Base-by-base conservation (phyloP, 495 filamentous ascomycete genomes). In the Articulospora tetracladia region DNA sequence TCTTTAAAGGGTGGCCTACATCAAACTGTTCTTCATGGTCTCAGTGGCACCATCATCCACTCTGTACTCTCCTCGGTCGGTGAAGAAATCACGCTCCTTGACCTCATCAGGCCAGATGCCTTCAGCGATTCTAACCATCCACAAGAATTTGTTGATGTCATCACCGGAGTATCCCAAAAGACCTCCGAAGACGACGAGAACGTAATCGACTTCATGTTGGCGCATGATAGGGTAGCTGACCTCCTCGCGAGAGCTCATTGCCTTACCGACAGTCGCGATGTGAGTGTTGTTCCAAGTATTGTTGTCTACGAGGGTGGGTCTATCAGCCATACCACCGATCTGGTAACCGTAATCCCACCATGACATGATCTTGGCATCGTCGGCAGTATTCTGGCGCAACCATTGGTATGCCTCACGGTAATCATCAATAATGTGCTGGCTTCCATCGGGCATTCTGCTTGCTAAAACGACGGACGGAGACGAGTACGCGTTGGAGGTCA, bases 261-360 rank as follows among this genome's bases (percentile, higher is more conserved):
- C 95, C 77, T 99, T 99, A 65, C 95, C 95, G 52, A 99, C 95
- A 15, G 95, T 99, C 39, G 95, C 95, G 73, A 99, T 99, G 72
- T 99, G 95, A 13, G 95, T 99, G 77, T 99, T 99, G 77, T 99
- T 99, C 95, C 95, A 99, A 17, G 95, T 99, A 75, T 99, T 99
- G 78, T 99, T 99, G 77, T 99, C 95, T 20, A 99, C 95, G 41
- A 99, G 80, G 0, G 95, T 99, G 36, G 95, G 92, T 24, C 95
- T 86, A 73, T 99, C 95, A 34, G 95, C 95, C 95, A 99, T 99
- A 59, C 95, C 95, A 76, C 95, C 95, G 71, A 99, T 99, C 76
- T 99, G 95, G 76, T 99, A 99, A 53, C 95, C 95, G 65, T 99
- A 99, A 71, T 99, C 95, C 95, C 95, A 99, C 95, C 95, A 99